Percentiles rank a stretch among this genome's conserved stretches.
Evolutionary conservation across 352 stramenopile species (phyloP).

Genomic region (Thalassiosira ordinaria): DNA sequence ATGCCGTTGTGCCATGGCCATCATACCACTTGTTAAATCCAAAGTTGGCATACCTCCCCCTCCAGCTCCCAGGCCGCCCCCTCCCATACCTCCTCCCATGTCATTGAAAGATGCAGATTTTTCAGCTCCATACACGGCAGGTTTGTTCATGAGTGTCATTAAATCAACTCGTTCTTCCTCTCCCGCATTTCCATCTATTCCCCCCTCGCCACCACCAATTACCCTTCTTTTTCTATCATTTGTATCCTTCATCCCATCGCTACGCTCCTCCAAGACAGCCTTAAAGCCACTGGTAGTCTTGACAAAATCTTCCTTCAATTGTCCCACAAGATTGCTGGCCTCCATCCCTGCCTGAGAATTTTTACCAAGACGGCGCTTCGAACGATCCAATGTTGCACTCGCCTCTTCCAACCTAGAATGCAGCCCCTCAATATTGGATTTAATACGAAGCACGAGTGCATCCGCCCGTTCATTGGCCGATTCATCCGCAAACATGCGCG

Average conservation of each 20-base stretch:
- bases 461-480: constrained; percentile 73
- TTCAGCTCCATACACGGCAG: constrained; percentile 64
- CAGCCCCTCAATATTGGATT: constrained; percentile 76
- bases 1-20: constrained; percentile 60
- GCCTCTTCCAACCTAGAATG: constrained; percentile 76
- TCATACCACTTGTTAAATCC: constrained; percentile 78
- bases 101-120: constrained; percentile 29
- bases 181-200: constrained; percentile 36
- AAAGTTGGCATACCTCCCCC: constrained; percentile 56
- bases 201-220: constrained; percentile 52
- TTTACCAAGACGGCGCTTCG: constrained; percentile 71
- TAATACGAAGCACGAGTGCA: constrained; percentile 78
- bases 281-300: constrained; percentile 80
- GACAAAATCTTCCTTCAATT: constrained; percentile 80
- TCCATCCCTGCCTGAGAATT: constrained; percentile 80
- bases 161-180: constrained; percentile 62
- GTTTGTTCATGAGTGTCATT: constrained; percentile 72
- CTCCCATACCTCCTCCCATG: constrained; percentile 11
- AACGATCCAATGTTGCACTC: constrained; percentile 54
- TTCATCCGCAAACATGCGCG: constrained; percentile 65
- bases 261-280: constrained; percentile 77
- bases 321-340: constrained; percentile 76
- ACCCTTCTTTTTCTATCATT: constrained; percentile 73
- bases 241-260: constrained; percentile 78
- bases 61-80: constrained; percentile 19